A percentile compares a stretch with the other conserved stretches of the same genome.
Evolutionary conservation across 2,329 filamentous ascomycete genomes (phyloP).

Genomic region (Akanthomyces lecanii): DNA sequence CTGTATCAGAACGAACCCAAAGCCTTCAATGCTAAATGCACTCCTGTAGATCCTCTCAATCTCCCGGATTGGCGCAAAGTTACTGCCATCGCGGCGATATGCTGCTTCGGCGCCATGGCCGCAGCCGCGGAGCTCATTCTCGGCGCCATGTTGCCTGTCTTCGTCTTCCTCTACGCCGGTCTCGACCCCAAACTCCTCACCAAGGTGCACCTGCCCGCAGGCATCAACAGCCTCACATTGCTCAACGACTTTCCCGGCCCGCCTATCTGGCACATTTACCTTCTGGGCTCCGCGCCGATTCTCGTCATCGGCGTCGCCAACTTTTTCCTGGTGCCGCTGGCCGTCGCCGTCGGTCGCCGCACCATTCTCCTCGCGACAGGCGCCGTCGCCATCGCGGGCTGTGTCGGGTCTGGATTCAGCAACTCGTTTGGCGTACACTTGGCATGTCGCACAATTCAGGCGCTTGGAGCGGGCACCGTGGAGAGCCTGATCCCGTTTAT

Average conservation of each 20-base stretch:
- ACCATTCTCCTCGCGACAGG: constrained; percentile 33
- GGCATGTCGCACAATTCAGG: constrained; percentile 31
- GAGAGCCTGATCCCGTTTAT: constrained; percentile 35
- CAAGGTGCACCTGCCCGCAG: constrained; percentile 21
- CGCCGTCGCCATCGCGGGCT: constrained; percentile 31
- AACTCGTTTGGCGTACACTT: constrained; percentile 28
- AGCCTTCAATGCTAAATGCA: too few species aligned
- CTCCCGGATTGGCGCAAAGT: background rate
- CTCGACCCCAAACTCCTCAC: constrained; percentile 17
- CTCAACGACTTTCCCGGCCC: constrained; percentile 28
- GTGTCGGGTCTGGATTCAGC: constrained; percentile 33
- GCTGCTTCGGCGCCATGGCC: constrained; percentile 31
- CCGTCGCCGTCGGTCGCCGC: constrained; percentile 33
- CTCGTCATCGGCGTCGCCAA: constrained; percentile 33
- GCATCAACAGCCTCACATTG: constrained; percentile 27
- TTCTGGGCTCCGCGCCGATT: constrained; percentile 33
- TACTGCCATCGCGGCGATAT: background rate
- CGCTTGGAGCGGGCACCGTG: constrained; percentile 33
- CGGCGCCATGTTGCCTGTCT: constrained; percentile 30
- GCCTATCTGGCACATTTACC: constrained; percentile 26
- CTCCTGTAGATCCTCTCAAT: background rate
- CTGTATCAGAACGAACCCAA: too few species aligned
- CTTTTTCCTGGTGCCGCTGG: constrained; percentile 34
- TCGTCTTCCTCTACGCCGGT: constrained; percentile 32
- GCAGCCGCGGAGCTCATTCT: constrained; percentile 22